Evolutionary conservation across 495 filamentous ascomycete species (phyloP).

Genomic region (Talaromyces proteolyticus): DNA sequence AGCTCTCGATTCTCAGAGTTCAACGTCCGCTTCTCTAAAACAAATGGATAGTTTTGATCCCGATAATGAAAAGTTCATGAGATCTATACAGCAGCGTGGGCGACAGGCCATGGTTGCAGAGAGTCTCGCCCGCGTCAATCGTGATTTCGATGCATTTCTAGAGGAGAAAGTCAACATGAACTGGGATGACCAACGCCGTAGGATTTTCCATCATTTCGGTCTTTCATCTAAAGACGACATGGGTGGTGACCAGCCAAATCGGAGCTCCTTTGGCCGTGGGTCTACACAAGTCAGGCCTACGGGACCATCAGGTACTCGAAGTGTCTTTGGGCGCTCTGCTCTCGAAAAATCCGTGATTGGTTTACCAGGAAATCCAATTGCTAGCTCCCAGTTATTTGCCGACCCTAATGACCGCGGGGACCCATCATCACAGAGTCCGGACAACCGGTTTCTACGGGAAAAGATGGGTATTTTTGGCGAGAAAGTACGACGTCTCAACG

Average conservation of each 20-base stretch:
- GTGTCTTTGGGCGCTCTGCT: constrained; percentile 65
- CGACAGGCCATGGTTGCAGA: constrained; percentile 88
- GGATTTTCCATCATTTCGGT: constrained; percentile 94
- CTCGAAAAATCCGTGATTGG: constrained; percentile 82
- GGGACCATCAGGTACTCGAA: constrained; percentile 40
- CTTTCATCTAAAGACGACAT: constrained; percentile 59
- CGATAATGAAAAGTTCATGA: constrained; percentile 76
- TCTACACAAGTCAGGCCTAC: constrained; percentile 16
- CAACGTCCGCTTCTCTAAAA: constrained; percentile 35
- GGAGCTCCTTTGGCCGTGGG: constrained; percentile 56
- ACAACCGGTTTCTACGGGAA: constrained; percentile 67
- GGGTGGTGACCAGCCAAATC: constrained; percentile 31
- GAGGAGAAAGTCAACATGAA: constrained; percentile 92
- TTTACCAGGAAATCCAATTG: constrained; percentile 54
- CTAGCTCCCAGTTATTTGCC: constrained; percentile 53
- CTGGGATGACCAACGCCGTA: constrained; percentile 88
- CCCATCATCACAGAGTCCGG: constrained; percentile 39
- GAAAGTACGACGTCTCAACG: constrained; percentile 70
- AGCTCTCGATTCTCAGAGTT: constrained; percentile 42
- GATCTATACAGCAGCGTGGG: constrained; percentile 80
- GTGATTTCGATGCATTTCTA: constrained; percentile 86
- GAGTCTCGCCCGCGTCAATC: constrained; percentile 74
- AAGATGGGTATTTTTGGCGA: constrained; percentile 74
- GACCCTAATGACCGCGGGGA: constrained; percentile 55
- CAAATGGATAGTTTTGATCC: constrained; percentile 52